Evolutionary conservation across 768 basidiomycete genomes (phyloP).

Genomic region (Phanerochaete carnosa): DNA sequence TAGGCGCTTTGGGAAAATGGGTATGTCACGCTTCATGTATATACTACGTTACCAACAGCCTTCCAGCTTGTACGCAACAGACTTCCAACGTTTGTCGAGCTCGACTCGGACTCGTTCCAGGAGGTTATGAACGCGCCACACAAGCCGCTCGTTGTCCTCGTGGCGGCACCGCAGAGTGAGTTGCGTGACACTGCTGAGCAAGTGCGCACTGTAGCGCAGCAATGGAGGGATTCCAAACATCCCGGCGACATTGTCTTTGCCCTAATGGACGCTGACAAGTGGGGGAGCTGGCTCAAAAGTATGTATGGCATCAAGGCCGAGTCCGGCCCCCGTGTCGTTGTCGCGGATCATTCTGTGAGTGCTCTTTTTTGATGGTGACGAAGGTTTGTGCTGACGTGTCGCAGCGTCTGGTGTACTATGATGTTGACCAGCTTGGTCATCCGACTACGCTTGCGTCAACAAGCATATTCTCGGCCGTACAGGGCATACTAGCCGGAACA

Average conservation of each 20-base stretch:
- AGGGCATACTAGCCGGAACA: constrained; percentile 54
- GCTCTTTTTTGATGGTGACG: neutral
- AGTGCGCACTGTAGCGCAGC: constrained; percentile 60
- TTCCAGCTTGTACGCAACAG: constrained; percentile 42
- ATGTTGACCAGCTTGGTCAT: constrained; percentile 54
- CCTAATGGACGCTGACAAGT: constrained; percentile 85
- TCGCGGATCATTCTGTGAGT: constrained; percentile 78
- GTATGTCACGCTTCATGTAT: constrained; percentile 8
- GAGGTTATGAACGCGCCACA: constrained; percentile 81
- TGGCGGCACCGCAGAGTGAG: constrained; percentile 38
- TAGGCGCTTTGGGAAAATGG: constrained; percentile 16
- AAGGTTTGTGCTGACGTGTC: neutral
- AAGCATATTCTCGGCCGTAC: constrained; percentile 67
- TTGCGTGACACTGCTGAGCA: constrained; percentile 34
- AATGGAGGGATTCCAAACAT: constrained; percentile 30
- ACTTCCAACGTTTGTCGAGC: constrained; percentile 69
- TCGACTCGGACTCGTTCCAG: constrained; percentile 78
- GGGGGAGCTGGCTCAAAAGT: constrained; percentile 87
- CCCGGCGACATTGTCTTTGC: constrained; percentile 70
- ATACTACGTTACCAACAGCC: neutral
- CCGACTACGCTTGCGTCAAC: constrained; percentile 52
- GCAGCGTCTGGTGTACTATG: constrained; percentile 75
- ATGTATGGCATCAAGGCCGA: constrained; percentile 71
- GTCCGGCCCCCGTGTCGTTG: constrained; percentile 45
- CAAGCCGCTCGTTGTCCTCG: constrained; percentile 76